Conservation (phyloP, 208 protist genomes). For the Leishmania major region DNA sequence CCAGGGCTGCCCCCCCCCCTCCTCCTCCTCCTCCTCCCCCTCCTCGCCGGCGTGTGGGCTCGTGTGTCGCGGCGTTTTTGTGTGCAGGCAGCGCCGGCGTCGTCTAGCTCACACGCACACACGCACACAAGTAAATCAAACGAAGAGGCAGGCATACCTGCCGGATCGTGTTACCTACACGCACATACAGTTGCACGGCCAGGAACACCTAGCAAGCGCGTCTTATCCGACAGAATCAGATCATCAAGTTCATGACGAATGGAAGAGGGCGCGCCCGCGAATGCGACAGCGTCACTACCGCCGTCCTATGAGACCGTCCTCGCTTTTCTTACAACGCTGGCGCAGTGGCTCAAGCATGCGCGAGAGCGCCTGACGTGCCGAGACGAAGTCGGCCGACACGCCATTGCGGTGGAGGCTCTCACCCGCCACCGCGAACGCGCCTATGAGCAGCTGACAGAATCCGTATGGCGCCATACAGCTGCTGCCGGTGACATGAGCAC, state of each 20-base stretch:
- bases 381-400: background rate
- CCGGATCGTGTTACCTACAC: background rate
- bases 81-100: background rate
- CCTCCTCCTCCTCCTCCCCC: background rate
- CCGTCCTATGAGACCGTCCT: conserved; percentile 10
- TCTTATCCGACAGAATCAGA: background rate
- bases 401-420: conserved; percentile 3
- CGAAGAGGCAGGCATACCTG: background rate
- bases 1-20: background rate
- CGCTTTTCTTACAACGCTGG: background rate
- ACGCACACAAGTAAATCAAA: background rate
- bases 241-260: background rate
- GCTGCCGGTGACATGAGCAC: background rate
- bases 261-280: background rate
- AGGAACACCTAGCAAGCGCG: background rate
- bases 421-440: background rate
- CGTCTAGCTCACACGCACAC: background rate
- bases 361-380: conserved; percentile 9
- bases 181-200: background rate
- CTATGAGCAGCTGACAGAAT: background rate
- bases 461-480: background rate
- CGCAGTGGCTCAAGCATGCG: conserved; percentile 5
- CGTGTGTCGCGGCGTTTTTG: background rate
- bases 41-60: background rate
- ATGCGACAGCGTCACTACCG: background rate